phyloP scores from a whole-genome alignment of 257 asterid species.

The Jacaranda copaia region DNA sequence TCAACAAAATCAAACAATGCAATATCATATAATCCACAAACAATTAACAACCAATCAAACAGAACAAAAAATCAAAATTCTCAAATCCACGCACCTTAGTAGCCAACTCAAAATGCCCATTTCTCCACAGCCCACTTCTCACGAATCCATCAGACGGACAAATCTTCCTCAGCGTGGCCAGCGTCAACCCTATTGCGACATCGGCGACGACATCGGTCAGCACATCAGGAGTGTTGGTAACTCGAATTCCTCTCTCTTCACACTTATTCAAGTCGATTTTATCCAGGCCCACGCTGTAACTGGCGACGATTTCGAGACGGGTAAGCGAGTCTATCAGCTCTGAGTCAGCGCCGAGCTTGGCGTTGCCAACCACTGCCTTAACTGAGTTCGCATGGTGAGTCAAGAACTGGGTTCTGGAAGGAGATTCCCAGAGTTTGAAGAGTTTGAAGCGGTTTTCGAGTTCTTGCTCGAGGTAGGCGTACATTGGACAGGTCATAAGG shows the following conservation, averaged over 20 bases:
- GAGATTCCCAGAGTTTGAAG: conserved; percentile 61
- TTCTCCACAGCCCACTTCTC: conserved; percentile 59
- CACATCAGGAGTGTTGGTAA: conserved; percentile 90
- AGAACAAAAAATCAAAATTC: neutral
- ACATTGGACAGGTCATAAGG: conserved; percentile 65
- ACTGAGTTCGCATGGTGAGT: conserved; percentile 49
- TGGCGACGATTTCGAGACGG: conserved; percentile 70
- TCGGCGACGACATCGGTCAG: conserved; percentile 85
- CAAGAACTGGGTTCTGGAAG: conserved; percentile 42
- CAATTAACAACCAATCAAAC: neutral
- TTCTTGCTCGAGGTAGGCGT: conserved; percentile 64
- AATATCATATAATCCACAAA: conserved; percentile 9
- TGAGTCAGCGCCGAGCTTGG: conserved; percentile 66
- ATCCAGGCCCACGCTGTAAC: conserved; percentile 77
- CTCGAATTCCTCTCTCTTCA: conserved; percentile 70
- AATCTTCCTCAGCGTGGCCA: conserved; percentile 60
- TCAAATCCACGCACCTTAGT: conserved; percentile 51
- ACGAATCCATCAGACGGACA: conserved; percentile 61
- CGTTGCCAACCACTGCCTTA: conserved; percentile 64
- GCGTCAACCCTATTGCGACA: conserved; percentile 58
- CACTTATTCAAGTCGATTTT: conserved; percentile 73
- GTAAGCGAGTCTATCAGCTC: conserved; percentile 65
- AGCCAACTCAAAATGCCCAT: conserved; percentile 51
- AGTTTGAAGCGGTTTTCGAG: conserved; percentile 70
- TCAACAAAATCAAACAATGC: neutral